Evolutionary conservation across 2,329 filamentous ascomycete genomes (phyloP), one percentile per base, ranked within the genome.

Genomic region (Ascomycota sp.): DNA sequence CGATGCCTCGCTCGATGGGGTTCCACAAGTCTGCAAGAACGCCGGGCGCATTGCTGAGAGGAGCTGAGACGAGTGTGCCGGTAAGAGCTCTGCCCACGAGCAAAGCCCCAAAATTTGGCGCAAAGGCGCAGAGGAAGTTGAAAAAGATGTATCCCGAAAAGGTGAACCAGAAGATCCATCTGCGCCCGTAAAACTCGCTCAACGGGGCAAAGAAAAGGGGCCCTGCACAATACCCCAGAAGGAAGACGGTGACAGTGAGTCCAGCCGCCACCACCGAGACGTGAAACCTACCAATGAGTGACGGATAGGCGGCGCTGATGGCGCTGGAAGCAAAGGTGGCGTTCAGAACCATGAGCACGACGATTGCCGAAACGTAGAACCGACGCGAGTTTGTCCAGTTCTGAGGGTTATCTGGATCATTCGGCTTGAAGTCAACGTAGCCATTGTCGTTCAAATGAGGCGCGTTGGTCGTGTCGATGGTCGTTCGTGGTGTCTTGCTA

Each of bases 231-330:
- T 89, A 62, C 6, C 81, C 81, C 21, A 81, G 50, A 7, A 89
- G 61, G 47, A 89, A 91, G 0, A 75, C 74, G 0, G 81, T 89
- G 0, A 75, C 74, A 0, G 81, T 89, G 31, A 91, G 59, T 6
- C 81, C 78, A 1, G 74, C 65, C n/a, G 75, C 51, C 0, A 68
- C 71, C 27, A 68, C 60, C 10, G 57, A 47, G 12, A 70, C 59
- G 28, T 62, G 54, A 42, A 82, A 86, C 34, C 16, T 21, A 21
- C 16, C 16, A 5, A 21, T 21, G 16, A 21, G 16, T 21, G 16
- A 21, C 16, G 16, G 16, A 21, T 21, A 21, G 16, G 16, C 16
- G 16, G 16, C 52, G 29, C 52, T 46, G 27, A 51, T 44, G 21
- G 47, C 38, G 29, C 44, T 50, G 10, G 50, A 51, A 4, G 64